phyloP scores from a whole-genome alignment of 1,284 basidiomycete species.

The Cystobasidium pallidum region DNA sequence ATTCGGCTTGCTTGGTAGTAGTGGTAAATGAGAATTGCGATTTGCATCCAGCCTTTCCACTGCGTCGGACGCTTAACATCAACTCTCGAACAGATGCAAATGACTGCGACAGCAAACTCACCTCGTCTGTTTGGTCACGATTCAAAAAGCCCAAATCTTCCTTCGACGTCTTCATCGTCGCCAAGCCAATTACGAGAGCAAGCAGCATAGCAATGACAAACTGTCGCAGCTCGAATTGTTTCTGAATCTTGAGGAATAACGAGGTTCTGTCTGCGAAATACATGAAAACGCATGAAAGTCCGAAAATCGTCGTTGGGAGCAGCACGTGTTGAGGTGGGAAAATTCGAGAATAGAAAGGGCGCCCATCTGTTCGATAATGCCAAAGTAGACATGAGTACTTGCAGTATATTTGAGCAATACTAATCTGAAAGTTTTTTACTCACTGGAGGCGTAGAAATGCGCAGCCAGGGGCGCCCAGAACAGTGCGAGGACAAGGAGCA shows the following conservation, averaged over 20 bases:
- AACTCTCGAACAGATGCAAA: neutral
- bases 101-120: neutral
- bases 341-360: conserved; percentile 56
- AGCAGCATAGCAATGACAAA: conserved; percentile 66
- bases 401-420: too few species aligned
- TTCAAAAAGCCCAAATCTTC: conserved; percentile 81
- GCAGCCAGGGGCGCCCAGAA: conserved; percentile 65
- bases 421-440: too few species aligned
- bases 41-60: conserved; percentile 90
- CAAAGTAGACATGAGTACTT: neutral
- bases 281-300: conserved; percentile 67
- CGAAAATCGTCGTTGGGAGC: conserved; percentile 64
- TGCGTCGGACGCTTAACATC: neutral
- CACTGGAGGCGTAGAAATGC: conserved; percentile 57
- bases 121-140: conserved; percentile 83
- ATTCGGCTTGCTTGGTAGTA: conserved; percentile 83
- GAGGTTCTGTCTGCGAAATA: conserved; percentile 78
- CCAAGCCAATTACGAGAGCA: conserved; percentile 65
- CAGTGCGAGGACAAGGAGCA: conserved; percentile 63
- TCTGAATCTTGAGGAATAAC: conserved; percentile 84
- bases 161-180: conserved; percentile 68
- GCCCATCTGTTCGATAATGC: conserved; percentile 45
- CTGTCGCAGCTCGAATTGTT: conserved; percentile 71
- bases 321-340: conserved; percentile 58
- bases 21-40: conserved; percentile 84